Base-by-base conservation (phyloP, 164 flowering plant genomes). In the Piper longum region DNA sequence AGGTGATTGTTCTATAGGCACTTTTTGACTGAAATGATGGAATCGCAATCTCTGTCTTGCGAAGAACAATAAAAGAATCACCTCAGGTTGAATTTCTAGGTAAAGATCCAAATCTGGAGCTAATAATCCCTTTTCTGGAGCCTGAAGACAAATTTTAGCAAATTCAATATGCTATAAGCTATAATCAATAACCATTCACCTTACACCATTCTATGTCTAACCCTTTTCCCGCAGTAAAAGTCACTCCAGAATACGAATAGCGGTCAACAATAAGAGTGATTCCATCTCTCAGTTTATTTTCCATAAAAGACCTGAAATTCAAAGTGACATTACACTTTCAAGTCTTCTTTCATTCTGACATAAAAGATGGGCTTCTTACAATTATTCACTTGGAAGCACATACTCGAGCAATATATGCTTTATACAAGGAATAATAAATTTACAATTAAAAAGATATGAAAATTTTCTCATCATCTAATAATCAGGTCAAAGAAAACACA, bases 171-270 rank as follows among this genome's bases (percentile, higher is more conserved):
- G 16, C 57, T 44, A 44, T 48, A 5, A 7, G 41, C 4, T 36
- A 5, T 18, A 26, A 4, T 13, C 41, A 16, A 26, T 8, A 57
- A 41, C n/a, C 42, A 17, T 17, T 63, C 73, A 86, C 97, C 91
- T 91, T 91, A 62, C 96, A 88, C 98, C 98, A 91, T 59, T 84
- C 86, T 69, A 86, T n/a, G 66, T 82, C 87, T 59, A 91, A 84
- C 67, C 96, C 98, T 75, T 88, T 88, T n/a, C 91, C 91, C 68
- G 89, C 80, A 11, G 98, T 87, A 75, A 91, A 91, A 43, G 98
- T 96, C 62, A 91, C 92, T 41, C 98, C 96, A 54, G 95, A 91
- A 65, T 85, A 87, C 54, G 98, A 83, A 74, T 91, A 88, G 9
- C 95, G 95, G 66, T 91, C 98, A 63, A 91, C 87, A 68, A 88